phyloP scores from a whole-genome alignment of 129 eudicot species.

The Calendula officinalis region DNA sequence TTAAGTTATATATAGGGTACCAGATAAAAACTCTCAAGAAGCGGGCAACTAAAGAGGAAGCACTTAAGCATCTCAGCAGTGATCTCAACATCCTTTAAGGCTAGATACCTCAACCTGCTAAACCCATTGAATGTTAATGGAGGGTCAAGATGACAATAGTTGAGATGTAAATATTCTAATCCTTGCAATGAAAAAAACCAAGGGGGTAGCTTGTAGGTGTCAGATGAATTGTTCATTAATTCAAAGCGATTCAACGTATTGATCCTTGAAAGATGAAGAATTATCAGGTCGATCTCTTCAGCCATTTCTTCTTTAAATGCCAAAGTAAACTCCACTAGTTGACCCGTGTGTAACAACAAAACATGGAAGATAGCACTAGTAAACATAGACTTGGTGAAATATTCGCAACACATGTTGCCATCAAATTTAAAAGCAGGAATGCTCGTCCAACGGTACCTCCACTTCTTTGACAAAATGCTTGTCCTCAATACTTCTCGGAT shows the following conservation, averaged over 20 bases:
- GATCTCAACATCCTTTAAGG: conserved; percentile 8
- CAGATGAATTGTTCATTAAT: neutral
- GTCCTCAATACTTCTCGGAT: neutral
- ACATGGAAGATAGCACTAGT: conserved; percentile 10
- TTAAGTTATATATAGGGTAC: neutral
- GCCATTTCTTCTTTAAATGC: conserved; percentile 1
- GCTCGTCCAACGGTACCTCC: neutral
- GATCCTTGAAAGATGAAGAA: conserved; percentile 14
- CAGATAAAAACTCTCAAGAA: conserved; percentile 13
- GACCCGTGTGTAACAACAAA: conserved; percentile 22
- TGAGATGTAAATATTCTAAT: conserved; percentile 6
- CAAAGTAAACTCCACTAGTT: conserved; percentile 18
- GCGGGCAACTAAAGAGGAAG: conserved; percentile 23
- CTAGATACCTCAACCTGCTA: conserved; percentile 3
- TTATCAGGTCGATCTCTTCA: conserved; percentile 13
- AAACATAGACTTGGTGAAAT: neutral
- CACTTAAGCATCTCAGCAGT: neutral
- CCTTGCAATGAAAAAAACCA: conserved; percentile 12
- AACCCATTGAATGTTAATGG: conserved; percentile 8
- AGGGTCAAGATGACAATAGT: conserved; percentile 5
- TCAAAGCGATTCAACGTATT: neutral
- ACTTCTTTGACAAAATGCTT: conserved; percentile 2
- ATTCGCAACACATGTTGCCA: neutral
- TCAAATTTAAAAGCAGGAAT: neutral
- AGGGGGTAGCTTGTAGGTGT: conserved; percentile 7